These are phyloP conservation scores for Xylariaceae sp. DNA, from an alignment of 2,329 filamentous ascomycete species.

Conservation along the genomic window DNA sequence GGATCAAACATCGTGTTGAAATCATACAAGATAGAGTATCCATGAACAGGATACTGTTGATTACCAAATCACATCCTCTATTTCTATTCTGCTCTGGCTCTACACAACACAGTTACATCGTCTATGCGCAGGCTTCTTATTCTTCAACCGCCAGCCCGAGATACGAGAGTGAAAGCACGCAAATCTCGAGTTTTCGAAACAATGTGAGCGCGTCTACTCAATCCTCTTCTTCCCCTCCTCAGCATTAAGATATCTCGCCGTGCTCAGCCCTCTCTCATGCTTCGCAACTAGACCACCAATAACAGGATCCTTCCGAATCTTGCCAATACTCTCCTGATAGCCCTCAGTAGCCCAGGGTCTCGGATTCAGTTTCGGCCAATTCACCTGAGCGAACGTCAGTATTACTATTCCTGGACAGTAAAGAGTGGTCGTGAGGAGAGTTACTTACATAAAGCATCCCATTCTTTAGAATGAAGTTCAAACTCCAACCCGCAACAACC, in stretches of 20 bases:
- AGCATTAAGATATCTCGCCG: slow-evolving; percentile 74
- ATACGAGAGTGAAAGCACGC: too few species aligned
- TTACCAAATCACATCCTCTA: too few species aligned
- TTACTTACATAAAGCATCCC: slow-evolving; percentile 89
- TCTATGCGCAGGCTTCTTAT: too few species aligned
- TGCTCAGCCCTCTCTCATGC: slow-evolving; percentile 81
- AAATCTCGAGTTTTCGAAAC: too few species aligned
- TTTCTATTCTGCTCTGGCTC: too few species aligned
- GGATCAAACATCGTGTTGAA: too few species aligned
- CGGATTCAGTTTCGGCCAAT: slow-evolving; percentile 96
- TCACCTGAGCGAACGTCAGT: slow-evolving; percentile 58
- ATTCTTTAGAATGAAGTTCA: slow-evolving; percentile 74
- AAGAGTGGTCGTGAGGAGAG: neutral
- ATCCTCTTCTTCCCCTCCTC: slow-evolving; percentile 99
- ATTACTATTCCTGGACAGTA: neutral
- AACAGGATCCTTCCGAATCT: slow-evolving; percentile 77
- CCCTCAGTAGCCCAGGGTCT: slow-evolving; percentile 82
- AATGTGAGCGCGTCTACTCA: slow-evolving; percentile 50
- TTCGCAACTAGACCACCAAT: slow-evolving; percentile 69
- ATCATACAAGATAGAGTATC: too few species aligned
- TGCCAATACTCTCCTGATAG: slow-evolving; percentile 79
- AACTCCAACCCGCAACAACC: slow-evolving; percentile 63
- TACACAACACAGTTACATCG: too few species aligned
- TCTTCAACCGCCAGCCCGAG: too few species aligned
- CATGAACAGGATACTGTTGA: too few species aligned